These are phyloP conservation scores for Sordaria brevicollis DNA, from an alignment of 495 filamentous ascomycete species.

Conservation along the genomic window DNA sequence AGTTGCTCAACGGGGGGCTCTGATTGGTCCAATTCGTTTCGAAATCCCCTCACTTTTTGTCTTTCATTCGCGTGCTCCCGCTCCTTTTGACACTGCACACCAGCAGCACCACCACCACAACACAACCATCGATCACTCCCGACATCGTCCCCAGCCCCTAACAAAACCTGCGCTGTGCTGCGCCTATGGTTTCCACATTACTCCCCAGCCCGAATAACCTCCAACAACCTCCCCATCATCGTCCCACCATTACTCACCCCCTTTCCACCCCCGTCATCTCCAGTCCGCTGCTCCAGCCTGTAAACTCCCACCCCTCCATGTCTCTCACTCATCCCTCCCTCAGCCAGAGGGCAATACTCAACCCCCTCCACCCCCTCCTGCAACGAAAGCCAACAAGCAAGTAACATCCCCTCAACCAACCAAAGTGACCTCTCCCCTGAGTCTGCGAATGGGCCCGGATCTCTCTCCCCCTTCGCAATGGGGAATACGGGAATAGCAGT, in stretches of 20 bases:
- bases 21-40: too few species aligned
- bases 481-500: not conserved
- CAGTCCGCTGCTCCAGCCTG: not conserved
- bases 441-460: not conserved
- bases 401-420: constrained; percentile 6
- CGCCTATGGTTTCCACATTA: too few species aligned
- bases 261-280: not conserved
- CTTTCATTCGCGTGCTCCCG: too few species aligned
- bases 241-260: not conserved
- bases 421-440: constrained; percentile 6
- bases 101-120: too few species aligned
- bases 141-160: too few species aligned
- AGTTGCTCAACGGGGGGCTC: too few species aligned
- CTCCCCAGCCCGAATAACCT: not conserved
- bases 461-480: not conserved
- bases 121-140: too few species aligned
- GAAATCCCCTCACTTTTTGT: too few species aligned
- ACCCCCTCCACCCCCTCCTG: constrained; percentile 6
- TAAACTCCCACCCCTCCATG: not conserved
- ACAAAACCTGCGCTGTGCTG: too few species aligned
- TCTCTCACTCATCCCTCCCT: not conserved
- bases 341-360: constrained; percentile 4
- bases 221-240: constrained; percentile 10
- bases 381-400: constrained; percentile 4
- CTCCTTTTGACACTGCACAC: too few species aligned